Evolutionary conservation across 805 yeast genomes (phyloP).

Genomic region (Saccharomycopsis oosterbeekiorum): DNA sequence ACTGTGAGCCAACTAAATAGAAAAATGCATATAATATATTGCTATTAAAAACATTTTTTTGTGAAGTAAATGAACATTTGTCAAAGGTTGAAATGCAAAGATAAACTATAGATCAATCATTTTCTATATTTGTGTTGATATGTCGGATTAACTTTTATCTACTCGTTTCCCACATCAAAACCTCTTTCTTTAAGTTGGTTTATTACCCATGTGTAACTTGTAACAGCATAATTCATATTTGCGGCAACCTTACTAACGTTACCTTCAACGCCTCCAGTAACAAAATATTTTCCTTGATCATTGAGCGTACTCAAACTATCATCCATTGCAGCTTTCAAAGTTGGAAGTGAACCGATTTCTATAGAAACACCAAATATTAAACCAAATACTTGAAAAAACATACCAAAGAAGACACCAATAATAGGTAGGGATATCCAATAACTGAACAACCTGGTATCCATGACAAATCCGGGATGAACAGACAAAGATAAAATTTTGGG

Average conservation of each 20-base stretch:
- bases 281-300: constrained; percentile 63
- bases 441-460: constrained; percentile 66
- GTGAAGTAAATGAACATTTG: too few species aligned
- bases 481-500: constrained; percentile 56
- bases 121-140: too few species aligned
- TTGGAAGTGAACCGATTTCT: constrained; percentile 62
- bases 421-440: constrained; percentile 73
- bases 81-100: neutral
- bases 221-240: constrained; percentile 49
- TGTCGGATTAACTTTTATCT: neutral
- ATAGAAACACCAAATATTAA: constrained; percentile 58
- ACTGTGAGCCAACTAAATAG: neutral
- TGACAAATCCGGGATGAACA: constrained; percentile 81
- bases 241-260: constrained; percentile 50
- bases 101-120: neutral
- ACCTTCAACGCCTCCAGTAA: constrained; percentile 47
- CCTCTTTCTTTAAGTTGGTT: constrained; percentile 34
- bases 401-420: constrained; percentile 67
- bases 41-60: neutral
- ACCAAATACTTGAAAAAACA: constrained; percentile 59
- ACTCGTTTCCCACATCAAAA: neutral
- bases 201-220: constrained; percentile 75
- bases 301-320: constrained; percentile 36
- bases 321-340: constrained; percentile 53
- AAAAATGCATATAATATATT: neutral